These are phyloP conservation scores for Acacia crassicarpa DNA, from an alignment of 306 rosid species.

Conservation along the genomic window DNA sequence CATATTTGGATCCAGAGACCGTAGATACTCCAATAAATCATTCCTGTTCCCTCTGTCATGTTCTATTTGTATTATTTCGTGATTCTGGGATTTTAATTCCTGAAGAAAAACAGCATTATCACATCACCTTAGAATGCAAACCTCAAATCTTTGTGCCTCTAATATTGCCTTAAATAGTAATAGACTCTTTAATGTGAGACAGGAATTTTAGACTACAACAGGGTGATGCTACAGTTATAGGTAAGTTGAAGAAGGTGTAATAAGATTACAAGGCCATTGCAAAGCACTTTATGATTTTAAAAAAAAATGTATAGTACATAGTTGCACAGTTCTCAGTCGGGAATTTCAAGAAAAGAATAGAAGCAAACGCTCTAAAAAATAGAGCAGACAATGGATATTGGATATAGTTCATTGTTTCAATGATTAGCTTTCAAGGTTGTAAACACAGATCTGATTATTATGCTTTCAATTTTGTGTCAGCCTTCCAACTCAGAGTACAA, in stretches of 20 bases:
- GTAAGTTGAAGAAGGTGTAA: not conserved
- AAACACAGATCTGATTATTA: slow-evolving; percentile 3
- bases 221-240: not conserved
- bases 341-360: not conserved
- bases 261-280: not conserved
- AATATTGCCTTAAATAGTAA: slow-evolving; percentile 13
- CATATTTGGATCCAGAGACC: slow-evolving; percentile 87
- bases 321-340: not conserved
- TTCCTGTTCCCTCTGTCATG: slow-evolving; percentile 64
- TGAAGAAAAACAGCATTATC: slow-evolving; percentile 41
- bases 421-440: not conserved
- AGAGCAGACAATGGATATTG: not conserved
- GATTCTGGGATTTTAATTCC: slow-evolving; percentile 75
- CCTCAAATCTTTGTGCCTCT: slow-evolving; percentile 19
- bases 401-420: not conserved
- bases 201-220: slow-evolving; percentile 19
- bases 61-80: slow-evolving; percentile 63
- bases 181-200: slow-evolving; percentile 4
- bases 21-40: slow-evolving; percentile 79
- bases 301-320: not conserved
- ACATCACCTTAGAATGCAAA: slow-evolving; percentile 20
- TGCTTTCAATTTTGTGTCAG: not conserved
- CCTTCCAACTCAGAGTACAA: not conserved
- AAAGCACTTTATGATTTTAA: not conserved
- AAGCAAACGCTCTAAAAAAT: not conserved